These are phyloP conservation scores for Brassica napus DNA, from an alignment of 345 rosid species.

Conservation along the genomic window DNA sequence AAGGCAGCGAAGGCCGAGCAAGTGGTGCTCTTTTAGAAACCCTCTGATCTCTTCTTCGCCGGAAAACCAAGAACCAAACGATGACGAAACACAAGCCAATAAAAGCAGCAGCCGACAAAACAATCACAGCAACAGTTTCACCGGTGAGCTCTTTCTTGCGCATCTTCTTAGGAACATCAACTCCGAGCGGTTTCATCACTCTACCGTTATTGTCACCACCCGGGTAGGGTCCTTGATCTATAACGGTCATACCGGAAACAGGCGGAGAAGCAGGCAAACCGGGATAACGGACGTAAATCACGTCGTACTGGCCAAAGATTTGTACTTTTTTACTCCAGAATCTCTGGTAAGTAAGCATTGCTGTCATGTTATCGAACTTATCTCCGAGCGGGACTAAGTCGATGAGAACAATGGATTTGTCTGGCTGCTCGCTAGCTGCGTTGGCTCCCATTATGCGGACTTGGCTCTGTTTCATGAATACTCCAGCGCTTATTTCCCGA, in stretches of 20 bases:
- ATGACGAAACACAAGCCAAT: slow-evolving; percentile 57
- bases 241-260: slow-evolving; percentile 47
- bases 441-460: slow-evolving; percentile 94
- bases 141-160: slow-evolving; percentile 54
- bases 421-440: slow-evolving; percentile 81
- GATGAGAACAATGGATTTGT: slow-evolving; percentile 75
- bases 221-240: slow-evolving; percentile 67
- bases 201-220: slow-evolving; percentile 46
- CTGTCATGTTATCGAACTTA: slow-evolving; percentile 74
- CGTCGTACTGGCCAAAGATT: slow-evolving; percentile 74
- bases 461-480: slow-evolving; percentile 95
- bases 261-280: slow-evolving; percentile 97
- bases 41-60: slow-evolving; percentile 37
- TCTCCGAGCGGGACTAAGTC: slow-evolving; percentile 89
- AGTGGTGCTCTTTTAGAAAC: slow-evolving; percentile 43
- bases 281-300: slow-evolving; percentile 79
- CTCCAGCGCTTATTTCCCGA: slow-evolving; percentile 71
- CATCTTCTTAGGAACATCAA: slow-evolving; percentile 61
- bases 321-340: slow-evolving; percentile 84
- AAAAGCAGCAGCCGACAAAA: slow-evolving; percentile 64
- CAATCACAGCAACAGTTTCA: slow-evolving; percentile 66
- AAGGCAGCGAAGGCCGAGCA: slow-evolving; percentile 49
- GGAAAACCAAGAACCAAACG: slow-evolving; percentile 62
- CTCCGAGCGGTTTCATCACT: slow-evolving; percentile 79
- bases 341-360: slow-evolving; percentile 75